phyloP scores from a whole-genome alignment of 129 eudicot species.

The Flaveria bidentis region DNA sequence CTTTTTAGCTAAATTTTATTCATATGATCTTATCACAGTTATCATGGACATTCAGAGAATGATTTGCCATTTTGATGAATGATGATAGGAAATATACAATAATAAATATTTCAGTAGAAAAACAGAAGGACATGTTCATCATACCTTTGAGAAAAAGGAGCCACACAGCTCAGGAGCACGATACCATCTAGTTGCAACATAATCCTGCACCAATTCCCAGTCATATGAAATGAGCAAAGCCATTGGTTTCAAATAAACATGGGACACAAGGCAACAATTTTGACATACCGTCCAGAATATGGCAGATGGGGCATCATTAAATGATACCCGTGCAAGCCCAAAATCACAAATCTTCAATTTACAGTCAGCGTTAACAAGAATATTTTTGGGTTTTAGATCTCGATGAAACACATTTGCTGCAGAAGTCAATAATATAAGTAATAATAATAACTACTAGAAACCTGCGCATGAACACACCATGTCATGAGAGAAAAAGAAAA shows the following conservation, averaged over 20 bases:
- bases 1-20: neutral
- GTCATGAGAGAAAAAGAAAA: constrained; percentile 16
- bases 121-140: neutral
- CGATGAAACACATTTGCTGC: constrained; percentile 77
- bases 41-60: neutral
- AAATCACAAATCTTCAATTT: constrained; percentile 76
- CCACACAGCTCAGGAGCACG: constrained; percentile 97
- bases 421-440: neutral
- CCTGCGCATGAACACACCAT: neutral
- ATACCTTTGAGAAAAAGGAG: constrained; percentile 84
- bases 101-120: neutral
- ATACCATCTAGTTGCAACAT: constrained; percentile 92
- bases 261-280: neutral
- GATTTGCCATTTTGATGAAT: neutral
- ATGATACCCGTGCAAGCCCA: constrained; percentile 77
- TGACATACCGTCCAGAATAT: constrained; percentile 69
- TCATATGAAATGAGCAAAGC: constrained; percentile 12
- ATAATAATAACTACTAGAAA: neutral
- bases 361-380: constrained; percentile 72
- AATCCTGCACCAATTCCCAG: constrained; percentile 50
- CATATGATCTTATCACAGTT: neutral
- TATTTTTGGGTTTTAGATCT: constrained; percentile 72
- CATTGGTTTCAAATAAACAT: constrained; percentile 4
- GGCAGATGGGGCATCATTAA: constrained; percentile 72
- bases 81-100: neutral